Base-by-base conservation (phyloP, 441 rosid genomes). In the Bocquillonia castaneifolia region DNA sequence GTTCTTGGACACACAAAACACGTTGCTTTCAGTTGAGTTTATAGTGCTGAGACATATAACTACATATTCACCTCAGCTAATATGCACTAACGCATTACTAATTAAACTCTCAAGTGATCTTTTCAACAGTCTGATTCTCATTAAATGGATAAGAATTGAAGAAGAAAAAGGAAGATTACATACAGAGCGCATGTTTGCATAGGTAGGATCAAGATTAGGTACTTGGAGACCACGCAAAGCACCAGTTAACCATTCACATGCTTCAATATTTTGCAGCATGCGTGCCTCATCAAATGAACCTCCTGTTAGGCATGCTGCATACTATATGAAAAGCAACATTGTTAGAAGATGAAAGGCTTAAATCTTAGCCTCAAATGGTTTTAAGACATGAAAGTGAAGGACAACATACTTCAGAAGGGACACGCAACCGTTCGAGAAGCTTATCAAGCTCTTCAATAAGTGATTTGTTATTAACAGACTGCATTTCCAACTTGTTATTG, bases 171-270 rank as follows among this genome's bases (percentile, higher is more conserved):
- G 75, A 34, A 78, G 40, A 64, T 55, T 45, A 67, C 93, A 66
- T 88, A 95, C 98, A 65, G 98, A 96, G 81, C 89, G 85, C 88
- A 91, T 85, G 66, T 89, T 86, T 45, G 96, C 96, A 80, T 82
- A 92, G 65, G 60, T 59, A 39, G 96, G 79, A 78, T 92, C 98
- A 80, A 95, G 45, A 74, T 82, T 90, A 62, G 99, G 98, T 67
- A 82, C 89, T 80, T 95, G 85, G 66, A 92, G 91, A 61, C 88
- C 95, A 74, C 56, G 82, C 61, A 89, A 78, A 73, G 87, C 93
- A 84, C 79, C 84, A 70, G 93, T 88, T 76, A 95, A 81, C 99
- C 99, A 95, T 82, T 95, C 99, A 74, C 99, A 95, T 77, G 98
- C 98, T 78, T 90, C 98, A 66, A 92, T 84, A 75, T 90, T 95